Base-by-base conservation (phyloP, 2,329 filamentous ascomycete species). In the Leptographium flavum region DNA sequence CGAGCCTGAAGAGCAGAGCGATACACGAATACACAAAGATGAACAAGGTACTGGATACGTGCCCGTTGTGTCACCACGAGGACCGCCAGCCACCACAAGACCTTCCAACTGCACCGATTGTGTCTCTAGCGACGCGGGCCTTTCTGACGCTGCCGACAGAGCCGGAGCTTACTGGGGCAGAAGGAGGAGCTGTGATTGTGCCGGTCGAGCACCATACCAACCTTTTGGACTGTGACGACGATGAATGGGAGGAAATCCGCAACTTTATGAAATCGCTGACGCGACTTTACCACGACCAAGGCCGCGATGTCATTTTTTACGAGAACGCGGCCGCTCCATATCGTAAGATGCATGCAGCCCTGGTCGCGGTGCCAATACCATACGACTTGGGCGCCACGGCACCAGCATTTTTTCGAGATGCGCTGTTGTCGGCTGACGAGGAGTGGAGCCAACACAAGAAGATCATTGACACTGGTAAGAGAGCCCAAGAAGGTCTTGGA, bases 261-360 rank as follows among this genome's bases (percentile, higher is more conserved):
- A 98, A 98, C 61, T 98, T 98, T 59, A 96, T 96, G 90, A 98
- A 98, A 67, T 83, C 79, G 47, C 71, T 98, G 19, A 95, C 83
- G 5, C 79, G 90, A 38, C 83, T 95, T 76, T 98, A 96, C 63
- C 87, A 94, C 64, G 83, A 88, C 37, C 87, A 93, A 61, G 87
- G 88, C 11, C 83, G 85, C 43, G 86, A 92, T 55, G 88, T 96
- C 10, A 69, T 98, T 50, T 98, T 98, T 65, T 98, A 98, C 68
- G 92, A 98, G 59, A 96, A 98, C 59, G 92, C 92, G 3, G 88
- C 87, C 0, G 70, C 78, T 14, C 87, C 87, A 1, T 74, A 83
- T 3, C 73, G 84, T 17, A 84, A 83, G 53, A 72, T 76, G 48
- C 92, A 98, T 62, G 92, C 92, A 0, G 82, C 87, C 7, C 79